These are phyloP conservation scores for Candida sp. DNA, from an alignment of 1,139 yeast species.

Conservation along the genomic window DNA sequence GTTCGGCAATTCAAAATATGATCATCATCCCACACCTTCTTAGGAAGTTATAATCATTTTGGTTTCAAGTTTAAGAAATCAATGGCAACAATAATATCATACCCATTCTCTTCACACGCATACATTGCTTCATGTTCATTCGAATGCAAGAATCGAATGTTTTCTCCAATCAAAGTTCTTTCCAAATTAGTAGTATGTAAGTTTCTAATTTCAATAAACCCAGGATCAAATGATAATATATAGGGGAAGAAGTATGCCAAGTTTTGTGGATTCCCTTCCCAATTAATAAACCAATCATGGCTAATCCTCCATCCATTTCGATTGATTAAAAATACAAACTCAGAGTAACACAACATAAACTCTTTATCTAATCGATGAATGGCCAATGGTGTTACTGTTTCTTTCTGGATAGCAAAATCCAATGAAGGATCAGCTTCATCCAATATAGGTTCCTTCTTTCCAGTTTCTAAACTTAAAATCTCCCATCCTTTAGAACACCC, in stretches of 20 bases:
- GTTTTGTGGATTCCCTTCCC: conserved; percentile 96
- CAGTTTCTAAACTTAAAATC: conserved; percentile 79
- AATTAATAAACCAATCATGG: conserved; percentile 89
- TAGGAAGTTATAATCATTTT: conserved; percentile 10
- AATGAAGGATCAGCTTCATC: conserved; percentile 97
- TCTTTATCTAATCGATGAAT: conserved; percentile 88
- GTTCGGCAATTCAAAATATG: no score
- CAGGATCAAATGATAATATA: conserved; percentile 83
- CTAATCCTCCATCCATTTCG: conserved; percentile 96
- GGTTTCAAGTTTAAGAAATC: conserved; percentile 68
- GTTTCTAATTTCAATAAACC: conserved; percentile 88
- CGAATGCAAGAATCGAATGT: conserved; percentile 82
- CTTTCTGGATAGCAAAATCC: conserved; percentile 90
- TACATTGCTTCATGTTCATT: conserved; percentile 93
- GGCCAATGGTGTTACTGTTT: conserved; percentile 79
- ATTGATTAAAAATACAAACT: conserved; percentile 91
- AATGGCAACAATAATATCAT: conserved; percentile 85
- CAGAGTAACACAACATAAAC: conserved; percentile 83
- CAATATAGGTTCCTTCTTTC: conserved; percentile 70
- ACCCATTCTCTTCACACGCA: conserved; percentile 89
- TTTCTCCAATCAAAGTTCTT: conserved; percentile 92
- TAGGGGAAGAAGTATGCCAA: conserved; percentile 95
- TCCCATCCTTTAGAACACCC: conserved; percentile 98
- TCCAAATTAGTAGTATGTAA: conserved; percentile 84
- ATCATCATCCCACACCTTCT: background rate